Evolutionary conservation across 805 yeast species (phyloP), one percentile per base, ranked within the genome.

Genomic region (Yarrowia sp.): DNA sequence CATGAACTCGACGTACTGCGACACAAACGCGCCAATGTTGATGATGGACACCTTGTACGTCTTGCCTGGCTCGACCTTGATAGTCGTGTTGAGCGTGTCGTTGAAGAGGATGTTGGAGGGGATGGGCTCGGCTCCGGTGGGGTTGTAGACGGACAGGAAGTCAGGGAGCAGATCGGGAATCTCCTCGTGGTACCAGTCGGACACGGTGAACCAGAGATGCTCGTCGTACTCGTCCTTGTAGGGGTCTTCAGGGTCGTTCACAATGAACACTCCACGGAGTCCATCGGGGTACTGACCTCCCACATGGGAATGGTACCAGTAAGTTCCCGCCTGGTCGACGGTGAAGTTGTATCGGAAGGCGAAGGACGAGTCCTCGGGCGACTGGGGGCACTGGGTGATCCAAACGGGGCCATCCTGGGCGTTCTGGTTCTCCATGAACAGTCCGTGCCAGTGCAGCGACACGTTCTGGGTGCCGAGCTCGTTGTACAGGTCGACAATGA

Each of bases 81-180:
- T 77, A 60, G 66, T 66, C 61, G 66, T 39, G 74, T 88, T 87
- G 32, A 69, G 67, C 12, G 96, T 86, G 71, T 91, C 90, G 77
- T 93, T 93, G 73, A 91, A 78, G 68, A 94, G 80, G 68, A 88
- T 74, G 72, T 81, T 78, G 67, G 88, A 87, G 8, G 99, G 99
- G 68, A 94, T 85, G 58, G 99, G 99, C 77, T 94, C 99, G 44
- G 98, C 97, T 71, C 99, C 99, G 9, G 97, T 90, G 63, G 99
- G 99, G 75, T 94, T 94, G 78, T 80, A 85, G 65, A 85, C 72
- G 66, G 77, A 82, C 78, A 91, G 71, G 77, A 94, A 92, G 35
- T 68, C 63, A 16, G 80, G 76, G 19, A 72, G 67, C 66, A 79
- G 76, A 67, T 87, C 77, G 36, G 74, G 82, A 31, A 86, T 79